Conservation (phyloP, 805 yeast species). For the Yarrowia sp. region DNA sequence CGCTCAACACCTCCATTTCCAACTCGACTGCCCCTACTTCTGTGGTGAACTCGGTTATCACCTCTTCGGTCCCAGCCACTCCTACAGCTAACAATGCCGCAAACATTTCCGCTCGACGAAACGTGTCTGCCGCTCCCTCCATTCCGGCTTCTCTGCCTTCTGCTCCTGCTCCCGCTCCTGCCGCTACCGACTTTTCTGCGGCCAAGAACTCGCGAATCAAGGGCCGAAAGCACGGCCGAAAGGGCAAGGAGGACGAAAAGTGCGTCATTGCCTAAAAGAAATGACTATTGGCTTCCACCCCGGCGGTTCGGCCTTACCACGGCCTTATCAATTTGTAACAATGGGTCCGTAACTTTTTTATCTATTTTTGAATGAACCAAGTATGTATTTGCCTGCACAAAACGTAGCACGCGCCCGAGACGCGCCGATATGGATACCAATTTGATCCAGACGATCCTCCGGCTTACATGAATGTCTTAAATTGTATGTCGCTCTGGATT, state of each 20-base stretch:
- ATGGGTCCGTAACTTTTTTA: not conserved
- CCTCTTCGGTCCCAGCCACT: not conserved
- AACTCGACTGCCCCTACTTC: conserved; percentile 14
- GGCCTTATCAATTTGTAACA: no score
- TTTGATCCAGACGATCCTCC: not conserved
- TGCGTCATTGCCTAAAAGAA: not conserved
- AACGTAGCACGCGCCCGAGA: no score
- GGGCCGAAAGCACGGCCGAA: conserved; percentile 17
- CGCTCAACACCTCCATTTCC: not conserved
- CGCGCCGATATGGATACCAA: no score
- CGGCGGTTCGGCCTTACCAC: no score
- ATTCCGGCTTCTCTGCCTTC: not conserved
- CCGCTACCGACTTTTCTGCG: not conserved
- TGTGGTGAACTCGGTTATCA: not conserved
- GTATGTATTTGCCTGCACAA: no score
- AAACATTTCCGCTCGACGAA: not conserved
- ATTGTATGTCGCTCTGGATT: not conserved
- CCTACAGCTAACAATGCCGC: not conserved
- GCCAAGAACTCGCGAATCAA: not conserved
- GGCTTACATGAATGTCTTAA: not conserved
- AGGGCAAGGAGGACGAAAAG: conserved; percentile 24
- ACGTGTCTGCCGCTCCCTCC: conserved; percentile 2
- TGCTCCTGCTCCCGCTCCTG: not conserved
- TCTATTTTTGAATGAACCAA: not conserved
- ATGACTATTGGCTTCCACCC: not conserved